Conservation (phyloP, 495 filamentous ascomycete species). For the Hypomontagnella monticulosa region DNA sequence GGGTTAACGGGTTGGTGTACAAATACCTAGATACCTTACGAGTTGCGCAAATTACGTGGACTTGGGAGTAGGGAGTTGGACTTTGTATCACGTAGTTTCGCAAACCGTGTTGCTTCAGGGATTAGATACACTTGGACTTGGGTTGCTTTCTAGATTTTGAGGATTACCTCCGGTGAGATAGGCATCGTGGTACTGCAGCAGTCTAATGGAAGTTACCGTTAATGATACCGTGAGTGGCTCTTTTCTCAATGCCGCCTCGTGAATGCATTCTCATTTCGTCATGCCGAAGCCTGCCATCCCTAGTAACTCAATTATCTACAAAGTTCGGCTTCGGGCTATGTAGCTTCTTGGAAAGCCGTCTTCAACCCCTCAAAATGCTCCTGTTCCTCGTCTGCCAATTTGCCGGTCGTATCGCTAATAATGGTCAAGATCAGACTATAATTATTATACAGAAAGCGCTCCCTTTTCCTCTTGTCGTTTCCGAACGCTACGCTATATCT, state of each 20-base stretch:
- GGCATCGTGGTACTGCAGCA: not conserved
- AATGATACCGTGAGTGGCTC: not conserved
- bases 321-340: constrained; percentile 26
- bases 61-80: not conserved
- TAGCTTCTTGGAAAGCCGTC: constrained; percentile 56
- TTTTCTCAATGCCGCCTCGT: not conserved
- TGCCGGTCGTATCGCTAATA: constrained; percentile 83
- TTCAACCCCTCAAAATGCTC: constrained; percentile 71
- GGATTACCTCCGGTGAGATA: constrained; percentile 11
- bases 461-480: constrained; percentile 76
- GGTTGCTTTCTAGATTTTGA: not conserved
- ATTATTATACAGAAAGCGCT: constrained; percentile 92
- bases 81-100: not conserved
- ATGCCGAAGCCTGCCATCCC: not conserved
- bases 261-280: constrained; percentile 25
- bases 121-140: not conserved
- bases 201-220: not conserved
- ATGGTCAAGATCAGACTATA: constrained; percentile 92
- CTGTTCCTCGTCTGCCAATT: constrained; percentile 78
- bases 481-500: constrained; percentile 70
- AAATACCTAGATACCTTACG: not conserved
- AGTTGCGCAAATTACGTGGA: not conserved
- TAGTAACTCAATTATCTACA: constrained; percentile 5
- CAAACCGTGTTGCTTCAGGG: not conserved
- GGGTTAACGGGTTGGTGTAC: not conserved